Percentiles rank a stretch among this genome's conserved stretches.
These are phyloP conservation scores for Xenoacremonium recifei DNA, from an alignment of 2,329 filamentous ascomycete genomes.

Conservation along the genomic window DNA sequence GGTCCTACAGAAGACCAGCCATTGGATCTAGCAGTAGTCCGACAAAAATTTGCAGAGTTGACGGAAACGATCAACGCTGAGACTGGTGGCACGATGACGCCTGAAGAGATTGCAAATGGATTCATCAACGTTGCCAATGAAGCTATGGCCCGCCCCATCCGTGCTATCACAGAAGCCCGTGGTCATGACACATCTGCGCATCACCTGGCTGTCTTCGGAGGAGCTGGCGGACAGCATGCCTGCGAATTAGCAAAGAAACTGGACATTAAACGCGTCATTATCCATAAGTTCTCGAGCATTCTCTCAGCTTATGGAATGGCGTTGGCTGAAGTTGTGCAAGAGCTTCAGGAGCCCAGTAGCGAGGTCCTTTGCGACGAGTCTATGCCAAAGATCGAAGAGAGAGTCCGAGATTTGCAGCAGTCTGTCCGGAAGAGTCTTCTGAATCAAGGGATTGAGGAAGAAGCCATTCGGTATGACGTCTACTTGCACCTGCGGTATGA, in stretches of 20 bases:
- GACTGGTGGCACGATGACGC: constrained; percentile 5
- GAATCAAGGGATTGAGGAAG: constrained; percentile 36
- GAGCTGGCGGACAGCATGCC: constrained; percentile 66
- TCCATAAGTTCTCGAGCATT: constrained; percentile 39
- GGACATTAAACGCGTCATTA: constrained; percentile 36
- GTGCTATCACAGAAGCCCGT: constrained; percentile 64
- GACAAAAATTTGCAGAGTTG: not conserved
- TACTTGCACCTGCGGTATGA: constrained; percentile 49
- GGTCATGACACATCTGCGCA: constrained; percentile 28
- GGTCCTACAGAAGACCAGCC: constrained; percentile 15
- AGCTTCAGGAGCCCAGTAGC: constrained; percentile 33
- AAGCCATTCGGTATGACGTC: constrained; percentile 36
- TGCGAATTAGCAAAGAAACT: constrained; percentile 38
- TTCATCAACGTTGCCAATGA: constrained; percentile 75
- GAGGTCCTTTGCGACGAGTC: constrained; percentile 10
- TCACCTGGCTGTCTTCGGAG: constrained; percentile 51
- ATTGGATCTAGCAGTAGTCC: constrained; percentile 30
- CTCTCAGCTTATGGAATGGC: constrained; percentile 44
- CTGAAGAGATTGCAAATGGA: constrained; percentile 52
- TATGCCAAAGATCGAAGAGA: not conserved
- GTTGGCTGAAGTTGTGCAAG: constrained; percentile 36
- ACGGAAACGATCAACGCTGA: not conserved
- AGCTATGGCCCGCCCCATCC: constrained; percentile 72
- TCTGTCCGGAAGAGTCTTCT: not conserved
- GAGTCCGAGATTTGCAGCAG: not conserved